Percentiles rank a stretch among this genome's conserved stretches.
Evolutionary conservation across 2,329 filamentous ascomycete species (phyloP).

Genomic region (Periconia digitata): DNA sequence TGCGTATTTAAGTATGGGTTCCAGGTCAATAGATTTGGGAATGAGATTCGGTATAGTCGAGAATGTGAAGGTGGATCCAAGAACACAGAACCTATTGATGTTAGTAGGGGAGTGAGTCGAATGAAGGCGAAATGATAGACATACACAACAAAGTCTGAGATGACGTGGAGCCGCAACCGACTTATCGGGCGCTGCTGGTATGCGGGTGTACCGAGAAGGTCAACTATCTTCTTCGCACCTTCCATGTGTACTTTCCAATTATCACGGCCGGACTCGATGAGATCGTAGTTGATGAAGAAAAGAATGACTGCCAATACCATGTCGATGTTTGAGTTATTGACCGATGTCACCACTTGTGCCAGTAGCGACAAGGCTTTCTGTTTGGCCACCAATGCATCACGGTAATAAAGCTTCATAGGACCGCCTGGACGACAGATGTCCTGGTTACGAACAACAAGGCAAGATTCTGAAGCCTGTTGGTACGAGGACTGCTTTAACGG

Average conservation of each 20-base stretch:
- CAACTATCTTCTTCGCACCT: constrained; percentile 52
- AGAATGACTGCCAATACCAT: constrained; percentile 51
- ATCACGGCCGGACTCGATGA: constrained; percentile 54
- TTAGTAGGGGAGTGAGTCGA: constrained; percentile 4
- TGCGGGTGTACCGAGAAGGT: constrained; percentile 36
- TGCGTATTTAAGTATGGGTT: constrained; percentile 40
- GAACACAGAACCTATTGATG: constrained; percentile 28
- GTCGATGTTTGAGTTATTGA: constrained; percentile 39
- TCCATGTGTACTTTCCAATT: constrained; percentile 56
- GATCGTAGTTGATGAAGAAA: constrained; percentile 53
- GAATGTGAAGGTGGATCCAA: constrained; percentile 38
- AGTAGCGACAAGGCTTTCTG: constrained; percentile 51
- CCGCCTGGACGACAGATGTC: too few species aligned
- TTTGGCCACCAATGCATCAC: constrained; percentile 49
- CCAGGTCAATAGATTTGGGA: constrained; percentile 32
- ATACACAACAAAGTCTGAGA: constrained; percentile 40
- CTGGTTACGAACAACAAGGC: constrained; percentile 37
- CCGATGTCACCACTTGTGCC: constrained; percentile 32
- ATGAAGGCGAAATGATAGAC: constrained; percentile 1
- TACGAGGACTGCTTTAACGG: constrained; percentile 37
- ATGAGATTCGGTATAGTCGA: constrained; percentile 28
- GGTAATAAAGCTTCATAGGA: constrained; percentile 32
- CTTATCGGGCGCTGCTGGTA: constrained; percentile 35
- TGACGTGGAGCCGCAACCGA: constrained; percentile 32
- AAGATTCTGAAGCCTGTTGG: constrained; percentile 34